Evolutionary conservation across 2,329 filamentous ascomycete species (phyloP).

Genomic region (Venturia aucupariae): DNA sequence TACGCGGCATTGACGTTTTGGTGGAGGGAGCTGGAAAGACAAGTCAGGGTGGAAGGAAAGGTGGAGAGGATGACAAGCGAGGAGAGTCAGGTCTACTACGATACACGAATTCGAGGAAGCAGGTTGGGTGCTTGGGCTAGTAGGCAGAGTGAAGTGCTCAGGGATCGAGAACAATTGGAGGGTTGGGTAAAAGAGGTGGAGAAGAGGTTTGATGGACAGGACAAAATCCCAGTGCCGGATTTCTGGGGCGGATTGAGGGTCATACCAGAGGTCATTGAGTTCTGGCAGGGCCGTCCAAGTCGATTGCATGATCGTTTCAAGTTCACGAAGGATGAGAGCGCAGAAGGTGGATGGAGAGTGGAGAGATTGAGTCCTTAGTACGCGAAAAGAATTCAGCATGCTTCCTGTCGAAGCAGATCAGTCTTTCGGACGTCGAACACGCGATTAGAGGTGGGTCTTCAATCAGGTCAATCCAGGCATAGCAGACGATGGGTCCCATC

Average conservation of each 20-base stretch:
- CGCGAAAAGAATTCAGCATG: not conserved
- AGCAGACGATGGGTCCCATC: too few species aligned
- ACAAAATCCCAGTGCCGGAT: conserved; percentile 78
- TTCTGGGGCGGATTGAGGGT: conserved; percentile 93
- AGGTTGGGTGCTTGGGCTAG: conserved; percentile 91
- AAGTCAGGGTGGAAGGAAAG: conserved; percentile 79
- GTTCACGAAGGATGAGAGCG: conserved; percentile 54
- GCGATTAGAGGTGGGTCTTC: not conserved
- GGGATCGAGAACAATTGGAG: conserved; percentile 64
- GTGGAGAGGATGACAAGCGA: conserved; percentile 56
- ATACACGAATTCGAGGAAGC: conserved; percentile 64
- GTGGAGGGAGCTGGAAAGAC: conserved; percentile 79
- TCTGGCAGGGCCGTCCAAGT: conserved; percentile 89
- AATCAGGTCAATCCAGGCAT: too few species aligned
- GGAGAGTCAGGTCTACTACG: conserved; percentile 62
- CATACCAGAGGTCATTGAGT: conserved; percentile 79
- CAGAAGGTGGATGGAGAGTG: conserved; percentile 52
- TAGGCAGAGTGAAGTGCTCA: conserved; percentile 70
- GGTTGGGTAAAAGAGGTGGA: conserved; percentile 68
- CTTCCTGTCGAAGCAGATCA: not conserved
- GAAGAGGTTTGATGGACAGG: conserved; percentile 60
- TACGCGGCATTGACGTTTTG: conserved; percentile 80
- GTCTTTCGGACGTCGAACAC: not conserved
- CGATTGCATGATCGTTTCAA: conserved; percentile 88
- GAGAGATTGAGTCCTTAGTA: conserved; percentile 64